A percentile compares a stretch with the other conserved stretches of the same genome.
These are phyloP conservation scores for Ogataea saltuana DNA, from an alignment of 805 yeast species.

Conservation along the genomic window DNA sequence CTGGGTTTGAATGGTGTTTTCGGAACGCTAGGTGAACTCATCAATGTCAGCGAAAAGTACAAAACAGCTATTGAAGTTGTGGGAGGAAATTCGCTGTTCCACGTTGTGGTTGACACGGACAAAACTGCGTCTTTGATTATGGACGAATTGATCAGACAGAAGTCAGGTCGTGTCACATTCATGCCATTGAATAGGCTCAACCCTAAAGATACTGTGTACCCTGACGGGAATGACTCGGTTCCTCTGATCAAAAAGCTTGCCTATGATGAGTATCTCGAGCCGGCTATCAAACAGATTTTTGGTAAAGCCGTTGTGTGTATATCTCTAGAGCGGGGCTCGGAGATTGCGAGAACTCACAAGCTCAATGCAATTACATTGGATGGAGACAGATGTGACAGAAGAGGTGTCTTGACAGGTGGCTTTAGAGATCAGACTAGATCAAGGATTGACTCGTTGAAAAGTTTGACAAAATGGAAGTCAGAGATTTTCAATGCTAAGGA, in stretches of 20 bases:
- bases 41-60: constrained; percentile 78
- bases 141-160: constrained; percentile 69
- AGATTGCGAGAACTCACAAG: constrained; percentile 58
- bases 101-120: constrained; percentile 87
- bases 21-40: constrained; percentile 86
- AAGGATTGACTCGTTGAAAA: constrained; percentile 67
- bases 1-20: constrained; percentile 65
- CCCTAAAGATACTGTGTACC: constrained; percentile 48
- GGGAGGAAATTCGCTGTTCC: constrained; percentile 84
- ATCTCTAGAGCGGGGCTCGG: constrained; percentile 66
- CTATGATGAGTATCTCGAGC: constrained; percentile 53
- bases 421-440: constrained; percentile 68
- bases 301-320: constrained; percentile 78
- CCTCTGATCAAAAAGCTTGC: constrained; percentile 78
- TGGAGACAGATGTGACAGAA: constrained; percentile 85
- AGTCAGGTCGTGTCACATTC: constrained; percentile 85
- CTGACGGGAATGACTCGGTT: constrained; percentile 65
- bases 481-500: constrained; percentile 45
- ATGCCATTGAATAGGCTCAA: constrained; percentile 79
- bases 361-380: constrained; percentile 83
- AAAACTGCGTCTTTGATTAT: constrained; percentile 77
- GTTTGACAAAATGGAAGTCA: constrained; percentile 51
- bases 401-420: constrained; percentile 89
- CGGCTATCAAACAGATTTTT: constrained; percentile 77
- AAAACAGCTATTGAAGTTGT: constrained; percentile 84